These are phyloP conservation scores for Sporothrix protearum DNA, from an alignment of 2,329 filamentous ascomycete genomes.

Conservation along the genomic window DNA sequence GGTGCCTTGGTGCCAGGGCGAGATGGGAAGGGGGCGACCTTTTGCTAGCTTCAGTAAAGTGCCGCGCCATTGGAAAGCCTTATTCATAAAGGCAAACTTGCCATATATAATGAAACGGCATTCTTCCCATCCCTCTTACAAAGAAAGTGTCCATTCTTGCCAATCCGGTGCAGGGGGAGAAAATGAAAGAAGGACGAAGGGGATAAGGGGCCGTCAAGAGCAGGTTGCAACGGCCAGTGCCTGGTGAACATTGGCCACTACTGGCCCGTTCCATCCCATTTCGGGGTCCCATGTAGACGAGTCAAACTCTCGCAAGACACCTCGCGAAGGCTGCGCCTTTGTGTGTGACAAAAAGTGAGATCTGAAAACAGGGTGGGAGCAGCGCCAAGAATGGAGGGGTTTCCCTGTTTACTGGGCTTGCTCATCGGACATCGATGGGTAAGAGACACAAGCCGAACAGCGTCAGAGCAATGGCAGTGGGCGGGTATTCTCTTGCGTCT, in stretches of 20 bases:
- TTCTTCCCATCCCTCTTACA: background rate
- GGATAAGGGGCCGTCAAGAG: background rate
- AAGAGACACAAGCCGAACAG: background rate
- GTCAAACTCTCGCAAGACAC: background rate
- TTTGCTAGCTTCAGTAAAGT: background rate
- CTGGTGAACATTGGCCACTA: background rate
- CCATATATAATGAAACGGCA: background rate
- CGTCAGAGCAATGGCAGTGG: background rate
- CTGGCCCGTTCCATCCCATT: background rate
- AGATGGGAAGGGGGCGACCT: background rate
- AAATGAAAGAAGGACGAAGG: background rate
- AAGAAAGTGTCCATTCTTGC: background rate
- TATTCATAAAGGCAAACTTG: background rate
- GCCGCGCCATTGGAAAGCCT: background rate
- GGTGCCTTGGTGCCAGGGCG: too few relatives aligned
- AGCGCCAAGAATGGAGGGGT: background rate
- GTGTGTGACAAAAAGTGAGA: constrained; percentile 2
- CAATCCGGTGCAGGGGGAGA: background rate
- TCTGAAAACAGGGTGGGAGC: constrained; percentile 1
- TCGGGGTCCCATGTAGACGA: background rate
- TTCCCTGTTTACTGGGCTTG: background rate
- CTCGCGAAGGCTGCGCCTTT: too few relatives aligned
- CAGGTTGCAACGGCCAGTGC: background rate
- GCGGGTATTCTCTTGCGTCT: background rate
- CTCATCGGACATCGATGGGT: constrained; percentile 1